phyloP scores from a whole-genome alignment of 2,329 filamentous ascomycete species.

The Aspergillus neoniger region DNA sequence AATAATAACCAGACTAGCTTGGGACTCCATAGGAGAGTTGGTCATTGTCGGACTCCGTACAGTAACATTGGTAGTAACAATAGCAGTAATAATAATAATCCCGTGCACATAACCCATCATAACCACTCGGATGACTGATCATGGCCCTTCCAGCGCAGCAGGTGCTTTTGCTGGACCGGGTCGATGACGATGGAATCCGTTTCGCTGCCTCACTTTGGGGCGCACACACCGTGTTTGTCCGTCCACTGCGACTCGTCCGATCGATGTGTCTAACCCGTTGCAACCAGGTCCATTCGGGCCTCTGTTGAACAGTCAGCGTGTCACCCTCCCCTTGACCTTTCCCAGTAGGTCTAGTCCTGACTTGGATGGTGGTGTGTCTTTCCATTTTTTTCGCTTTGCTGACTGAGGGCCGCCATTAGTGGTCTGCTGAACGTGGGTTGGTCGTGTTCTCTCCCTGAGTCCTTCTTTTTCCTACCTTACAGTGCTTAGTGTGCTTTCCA shows the following conservation, averaged over 20 bases:
- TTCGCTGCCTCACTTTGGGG: constrained; percentile 42
- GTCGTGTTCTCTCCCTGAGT: background rate
- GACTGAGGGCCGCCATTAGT: background rate
- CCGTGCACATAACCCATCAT: constrained; percentile 7
- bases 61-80: too few species aligned
- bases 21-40: too few species aligned
- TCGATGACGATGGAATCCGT: constrained; percentile 31
- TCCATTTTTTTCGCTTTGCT: too few species aligned
- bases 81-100: background rate
- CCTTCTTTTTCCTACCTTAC: too few species aligned
- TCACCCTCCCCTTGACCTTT: constrained; percentile 11
- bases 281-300: constrained; percentile 5
- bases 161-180: constrained; percentile 27
- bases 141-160: constrained; percentile 6
- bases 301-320: constrained; percentile 15
- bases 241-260: constrained; percentile 10
- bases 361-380: background rate
- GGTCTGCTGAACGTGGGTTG: too few species aligned
- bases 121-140: constrained; percentile 19
- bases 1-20: background rate
- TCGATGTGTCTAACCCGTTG: constrained; percentile 10
- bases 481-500: background rate
- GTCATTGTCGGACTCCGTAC: too few species aligned
- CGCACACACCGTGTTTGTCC: constrained; percentile 14
- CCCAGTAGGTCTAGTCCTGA: background rate